Base-by-base conservation (phyloP, 164 flowering plant genomes). In the Stephania japonica region DNA sequence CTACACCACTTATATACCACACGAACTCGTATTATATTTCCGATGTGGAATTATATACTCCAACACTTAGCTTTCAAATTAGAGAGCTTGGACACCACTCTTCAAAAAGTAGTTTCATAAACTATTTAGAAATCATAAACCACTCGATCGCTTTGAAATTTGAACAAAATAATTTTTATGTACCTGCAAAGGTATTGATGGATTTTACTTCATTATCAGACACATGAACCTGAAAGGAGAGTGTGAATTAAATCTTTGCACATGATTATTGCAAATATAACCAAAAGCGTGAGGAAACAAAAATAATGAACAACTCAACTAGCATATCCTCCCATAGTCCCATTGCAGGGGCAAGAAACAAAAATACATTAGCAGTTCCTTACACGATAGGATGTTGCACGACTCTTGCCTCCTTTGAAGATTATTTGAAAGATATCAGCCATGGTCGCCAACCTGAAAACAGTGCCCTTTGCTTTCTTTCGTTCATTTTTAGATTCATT, bases 351-450 rank as follows among this genome's bases (percentile, higher is more conserved):
- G 53, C 25, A 16, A 65, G 12, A 24, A 74, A 41, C 4, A 7
- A 41, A 53, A 53, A 53, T 53, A 53, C 42, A 42, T 41, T 72
- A 23, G 41, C 72, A 21, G 42, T 42, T 61, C 80, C 94, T 88
- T 86, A 95, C 99, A 73, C 88, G 87, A 69, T 95, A 95, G 69
- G 62, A 89, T 47, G 78, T 81, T n/a, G 96, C 89, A 88, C 91
- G 98, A 44, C 82, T 53, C 64, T 71, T 84, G 69, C 75, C 80
- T 53, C 81, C 89, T 80, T 78, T 85, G 78, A 93, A 95, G 77
- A 95, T 83, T 66, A 83, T 75, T 70, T 73, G 77, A 63, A 95
- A 87, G 59, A 95, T 89, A 70, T 89, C 87, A 67, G 83, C 77
- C 75, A 95, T 82, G 78, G 75, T 89, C 78, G 93, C 98, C 70